Percentiles rank a stretch among this genome's conserved stretches.
phyloP scores from a whole-genome alignment of 176 grass and related monocot species.

The Cenchrus purpureus region DNA sequence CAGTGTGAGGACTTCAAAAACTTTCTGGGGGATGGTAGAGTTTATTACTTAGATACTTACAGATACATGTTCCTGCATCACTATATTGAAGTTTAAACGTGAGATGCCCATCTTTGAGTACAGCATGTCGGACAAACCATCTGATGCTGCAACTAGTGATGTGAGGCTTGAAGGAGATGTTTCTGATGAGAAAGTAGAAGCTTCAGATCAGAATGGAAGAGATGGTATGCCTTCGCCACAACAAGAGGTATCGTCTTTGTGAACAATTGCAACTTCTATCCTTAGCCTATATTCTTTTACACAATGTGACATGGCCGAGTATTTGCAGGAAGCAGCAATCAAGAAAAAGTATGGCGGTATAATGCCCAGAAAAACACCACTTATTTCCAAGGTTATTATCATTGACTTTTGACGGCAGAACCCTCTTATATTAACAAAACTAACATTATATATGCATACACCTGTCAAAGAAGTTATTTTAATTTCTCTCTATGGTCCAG shows the following conservation, averaged over 20 bases:
- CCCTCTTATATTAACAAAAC: too few relatives aligned
- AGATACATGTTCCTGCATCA: background rate
- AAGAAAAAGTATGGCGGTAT: constrained; percentile 89
- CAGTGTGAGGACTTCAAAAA: background rate
- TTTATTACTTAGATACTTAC: background rate
- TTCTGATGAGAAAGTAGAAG: constrained; percentile 43
- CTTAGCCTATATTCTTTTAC: background rate
- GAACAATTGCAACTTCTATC: background rate
- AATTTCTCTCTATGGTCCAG: constrained; percentile 9
- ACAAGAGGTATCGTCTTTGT: constrained; percentile 42
- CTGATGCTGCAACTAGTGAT: constrained; percentile 46
- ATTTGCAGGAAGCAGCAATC: constrained; percentile 66
- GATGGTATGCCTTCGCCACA: constrained; percentile 54
- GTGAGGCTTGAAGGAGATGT: constrained; percentile 39
- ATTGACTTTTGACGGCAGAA: background rate
- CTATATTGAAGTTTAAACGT: background rate
- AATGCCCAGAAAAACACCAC: constrained; percentile 70
- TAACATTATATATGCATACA: background rate
- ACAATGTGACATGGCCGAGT: background rate
- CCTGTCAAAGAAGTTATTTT: background rate
- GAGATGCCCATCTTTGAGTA: constrained; percentile 3
- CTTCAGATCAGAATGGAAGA: constrained; percentile 39
- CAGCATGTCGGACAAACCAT: constrained; percentile 53
- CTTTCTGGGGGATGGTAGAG: background rate
- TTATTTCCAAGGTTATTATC: constrained; percentile 80